A percentile compares a stretch with the other conserved stretches of the same genome.
phyloP scores from a whole-genome alignment of 768 basidiomycete species.

The Kwoniella newhampshirensis region DNA sequence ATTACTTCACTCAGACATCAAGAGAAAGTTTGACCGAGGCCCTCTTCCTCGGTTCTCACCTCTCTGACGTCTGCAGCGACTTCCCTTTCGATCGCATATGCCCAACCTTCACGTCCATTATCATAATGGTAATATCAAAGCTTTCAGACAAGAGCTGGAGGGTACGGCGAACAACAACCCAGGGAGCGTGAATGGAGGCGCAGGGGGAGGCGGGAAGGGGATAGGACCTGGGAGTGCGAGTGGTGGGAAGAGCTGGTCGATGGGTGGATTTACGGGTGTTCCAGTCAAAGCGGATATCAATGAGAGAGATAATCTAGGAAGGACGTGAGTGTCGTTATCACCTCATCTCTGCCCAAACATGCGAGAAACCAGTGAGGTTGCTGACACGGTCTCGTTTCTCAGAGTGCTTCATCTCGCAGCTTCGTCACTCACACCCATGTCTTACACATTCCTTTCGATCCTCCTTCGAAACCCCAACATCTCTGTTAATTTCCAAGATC shows the following conservation, averaged over 20 bases:
- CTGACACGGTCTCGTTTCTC: no score
- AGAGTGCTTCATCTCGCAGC: slow-evolving; percentile 82
- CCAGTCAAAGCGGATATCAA: slow-evolving; percentile 50
- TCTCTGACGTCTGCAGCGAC: slow-evolving; percentile 1
- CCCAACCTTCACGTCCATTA: slow-evolving; percentile 49
- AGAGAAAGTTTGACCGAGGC: no score
- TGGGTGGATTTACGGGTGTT: slow-evolving; percentile 25
- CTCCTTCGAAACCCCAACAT: slow-evolving; percentile 72
- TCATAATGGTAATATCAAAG: slow-evolving; percentile 47
- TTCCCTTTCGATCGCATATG: no score
- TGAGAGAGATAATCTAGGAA: slow-evolving; percentile 47
- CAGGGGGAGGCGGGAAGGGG: slow-evolving; percentile 6
- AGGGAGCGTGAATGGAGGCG: no score
- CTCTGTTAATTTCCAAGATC: slow-evolving; percentile 76
- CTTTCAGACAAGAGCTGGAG: slow-evolving; percentile 47
- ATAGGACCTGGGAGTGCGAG: slow-evolving; percentile 29
- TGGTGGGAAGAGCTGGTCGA: slow-evolving; percentile 40
- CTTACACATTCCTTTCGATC: slow-evolving; percentile 72
- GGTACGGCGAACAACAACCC: slow-evolving; percentile 2
- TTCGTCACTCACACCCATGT: slow-evolving; percentile 61
- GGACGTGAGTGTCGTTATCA: slow-evolving; percentile 42
- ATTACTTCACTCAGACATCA: no score
- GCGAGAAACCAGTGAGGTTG: no score
- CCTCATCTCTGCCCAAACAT: no score
- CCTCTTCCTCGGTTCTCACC: slow-evolving; percentile 39